phyloP scores from a whole-genome alignment of 2,329 filamentous ascomycete species.

The Diaporthe helianthi region DNA sequence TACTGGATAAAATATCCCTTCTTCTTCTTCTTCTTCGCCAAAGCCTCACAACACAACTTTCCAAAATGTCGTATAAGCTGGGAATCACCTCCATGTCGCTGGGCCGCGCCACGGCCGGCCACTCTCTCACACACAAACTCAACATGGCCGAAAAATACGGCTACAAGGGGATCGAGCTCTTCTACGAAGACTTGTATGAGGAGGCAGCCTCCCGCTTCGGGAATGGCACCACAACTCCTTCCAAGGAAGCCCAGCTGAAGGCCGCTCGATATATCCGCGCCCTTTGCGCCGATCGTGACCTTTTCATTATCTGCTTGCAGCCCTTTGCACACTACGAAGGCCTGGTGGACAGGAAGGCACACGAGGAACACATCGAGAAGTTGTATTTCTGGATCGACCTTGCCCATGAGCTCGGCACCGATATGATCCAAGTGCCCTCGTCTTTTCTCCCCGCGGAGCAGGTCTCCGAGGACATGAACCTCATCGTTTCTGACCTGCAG shows the following conservation, averaged over 20 bases:
- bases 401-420: slow-evolving; percentile 67
- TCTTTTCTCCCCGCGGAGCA: slow-evolving; percentile 65
- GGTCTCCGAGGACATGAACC: slow-evolving; percentile 54
- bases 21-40: not conserved
- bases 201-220: slow-evolving; percentile 49
- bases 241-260: slow-evolving; percentile 45
- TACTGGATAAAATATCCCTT: not conserved
- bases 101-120: slow-evolving; percentile 72
- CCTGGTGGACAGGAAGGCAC: slow-evolving; percentile 66
- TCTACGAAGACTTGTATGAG: slow-evolving; percentile 77
- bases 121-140: slow-evolving; percentile 71
- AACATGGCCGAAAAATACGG: slow-evolving; percentile 70
- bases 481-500: slow-evolving; percentile 68
- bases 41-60: not conserved
- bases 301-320: slow-evolving; percentile 72
- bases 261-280: slow-evolving; percentile 64
- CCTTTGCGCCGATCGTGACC: slow-evolving; percentile 57
- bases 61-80: slow-evolving; percentile 62
- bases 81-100: slow-evolving; percentile 81
- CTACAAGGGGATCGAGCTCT: slow-evolving; percentile 76
- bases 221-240: slow-evolving; percentile 28
- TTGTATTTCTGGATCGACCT: slow-evolving; percentile 75
- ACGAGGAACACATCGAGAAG: slow-evolving; percentile 64
- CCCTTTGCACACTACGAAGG: slow-evolving; percentile 84
- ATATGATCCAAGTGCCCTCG: slow-evolving; percentile 77